These are phyloP conservation scores for Nymphaea colorata DNA, from an alignment of 164 flowering plant genomes.

Conservation along the genomic window DNA sequence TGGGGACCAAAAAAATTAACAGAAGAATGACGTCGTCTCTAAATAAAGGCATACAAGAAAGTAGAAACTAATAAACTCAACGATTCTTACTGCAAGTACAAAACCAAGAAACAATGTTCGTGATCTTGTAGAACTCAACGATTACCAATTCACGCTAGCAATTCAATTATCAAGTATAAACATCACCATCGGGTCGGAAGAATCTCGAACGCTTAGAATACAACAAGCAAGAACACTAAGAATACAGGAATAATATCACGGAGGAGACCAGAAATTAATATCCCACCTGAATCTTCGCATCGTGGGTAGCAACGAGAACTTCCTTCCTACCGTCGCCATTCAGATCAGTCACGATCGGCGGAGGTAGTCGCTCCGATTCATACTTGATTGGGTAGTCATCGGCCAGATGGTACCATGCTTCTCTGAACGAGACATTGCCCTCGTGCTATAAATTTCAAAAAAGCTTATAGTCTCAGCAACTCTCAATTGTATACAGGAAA, in stretches of 20 bases:
- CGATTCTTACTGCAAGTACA: too few species aligned
- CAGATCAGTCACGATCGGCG: conserved; percentile 85
- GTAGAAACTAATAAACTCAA: too few species aligned
- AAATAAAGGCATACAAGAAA: too few species aligned
- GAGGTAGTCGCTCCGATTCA: conserved; percentile 93
- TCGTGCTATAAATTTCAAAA: conserved; percentile 42
- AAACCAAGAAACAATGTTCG: neutral
- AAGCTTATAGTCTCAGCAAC: neutral
- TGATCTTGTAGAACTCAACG: neutral
- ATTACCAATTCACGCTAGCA: neutral
- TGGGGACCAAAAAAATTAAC: too few species aligned
- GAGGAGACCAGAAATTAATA: neutral
- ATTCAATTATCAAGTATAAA: too few species aligned
- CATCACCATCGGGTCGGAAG: neutral
- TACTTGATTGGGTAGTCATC: conserved; percentile 91
- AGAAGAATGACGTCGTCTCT: too few species aligned
- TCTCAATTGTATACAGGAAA: neutral
- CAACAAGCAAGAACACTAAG: neutral
- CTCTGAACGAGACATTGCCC: conserved; percentile 88
- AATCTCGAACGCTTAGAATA: neutral
- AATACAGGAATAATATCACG: too few species aligned
- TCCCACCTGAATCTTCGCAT: conserved; percentile 89
- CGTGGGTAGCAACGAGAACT: conserved; percentile 87
- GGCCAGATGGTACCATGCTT: conserved; percentile 86
- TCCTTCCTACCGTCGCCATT: conserved; percentile 92